Evolutionary conservation across 108 stramenopile genomes (phyloP), one percentile per base, ranked within the genome.

Genomic region (Cyclotella atomus): DNA sequence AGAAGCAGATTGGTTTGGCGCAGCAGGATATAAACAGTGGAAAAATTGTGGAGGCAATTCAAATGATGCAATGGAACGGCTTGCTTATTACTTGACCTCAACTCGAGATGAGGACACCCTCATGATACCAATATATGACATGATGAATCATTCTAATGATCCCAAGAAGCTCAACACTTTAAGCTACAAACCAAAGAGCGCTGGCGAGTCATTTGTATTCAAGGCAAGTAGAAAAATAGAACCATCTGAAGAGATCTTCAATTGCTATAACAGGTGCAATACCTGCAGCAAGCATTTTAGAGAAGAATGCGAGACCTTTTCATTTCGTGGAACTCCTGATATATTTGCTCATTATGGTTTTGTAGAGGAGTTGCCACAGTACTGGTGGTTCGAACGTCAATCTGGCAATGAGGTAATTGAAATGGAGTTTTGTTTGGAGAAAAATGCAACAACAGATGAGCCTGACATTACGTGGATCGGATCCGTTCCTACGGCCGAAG

Each of bases 121-220:
- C 14, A 83, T 83, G 82, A 65, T 83, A 7, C 82, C 82, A 45
- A 60, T 83, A 15, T 83, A 83, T 34, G 82, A 82, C 47, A 77
- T 82, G 79, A 65, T 65, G 43, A 80, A 80, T 59, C 79, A 80
- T 55, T 69, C 66, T 3, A 80, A 80, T 34, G 79, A 80, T 69
- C 71, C 79, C 17, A 23, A 61, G 2, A 69, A 68, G 45, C 59
- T 80, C 7, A 80, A 80, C 53, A 80, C 79, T 9, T 32, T 80
- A 0, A 55, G 50, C 29, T 80, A 69, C 68, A 80, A 81, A 55
- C 80, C 80, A 3, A 52, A 54, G 19, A 29, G 15, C 25, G 62
- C 25, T 2, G 80, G 80, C 1, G 73, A 74, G 12, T 36, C 50
- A 17, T 81, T 81, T 45, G 50, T 55, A 25, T 69, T 81, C 36